Percentiles rank a stretch among this genome's conserved stretches.
Evolutionary conservation across 208 protist genomes (phyloP).

Genomic region (Endotrypanum monterogeii): DNA sequence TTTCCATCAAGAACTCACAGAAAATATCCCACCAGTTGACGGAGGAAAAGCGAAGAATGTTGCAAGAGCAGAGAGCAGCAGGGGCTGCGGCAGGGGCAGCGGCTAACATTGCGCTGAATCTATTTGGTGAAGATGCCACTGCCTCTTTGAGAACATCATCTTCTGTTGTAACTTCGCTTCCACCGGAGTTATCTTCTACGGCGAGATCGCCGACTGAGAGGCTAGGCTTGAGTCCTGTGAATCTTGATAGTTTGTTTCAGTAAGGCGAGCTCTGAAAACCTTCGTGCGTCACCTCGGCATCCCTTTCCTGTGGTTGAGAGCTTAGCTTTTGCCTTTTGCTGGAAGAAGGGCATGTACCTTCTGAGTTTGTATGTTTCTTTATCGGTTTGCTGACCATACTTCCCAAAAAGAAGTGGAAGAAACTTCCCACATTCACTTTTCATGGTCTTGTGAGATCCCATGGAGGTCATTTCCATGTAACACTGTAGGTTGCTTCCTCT

Average conservation of each 20-base stretch:
- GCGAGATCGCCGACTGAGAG: background rate
- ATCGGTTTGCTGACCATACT: background rate
- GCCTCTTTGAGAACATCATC: background rate
- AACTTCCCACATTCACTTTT: background rate
- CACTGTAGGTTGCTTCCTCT: background rate
- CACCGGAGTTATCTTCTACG: background rate
- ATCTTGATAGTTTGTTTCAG: conserved; percentile 45
- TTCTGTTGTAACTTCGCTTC: background rate
- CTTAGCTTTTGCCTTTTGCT: background rate
- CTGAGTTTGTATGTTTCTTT: background rate
- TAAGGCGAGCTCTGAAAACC: background rate
- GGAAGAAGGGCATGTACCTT: background rate
- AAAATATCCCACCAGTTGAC: conserved; percentile 56
- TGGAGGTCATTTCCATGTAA: background rate
- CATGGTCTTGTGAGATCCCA: background rate
- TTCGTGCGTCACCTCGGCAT: background rate
- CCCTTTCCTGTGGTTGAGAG: no score
- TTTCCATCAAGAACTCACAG: conserved; percentile 61
- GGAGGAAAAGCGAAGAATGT: conserved; percentile 42
- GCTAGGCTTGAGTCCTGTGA: background rate
- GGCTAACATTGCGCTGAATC: background rate
- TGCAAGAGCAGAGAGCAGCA: conserved; percentile 11
- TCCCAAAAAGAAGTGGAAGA: background rate
- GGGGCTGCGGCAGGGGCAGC: background rate
- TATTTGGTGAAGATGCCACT: background rate